Percentiles rank a stretch among this genome's conserved stretches.
phyloP scores from a whole-genome alignment of 164 flowering plant species.

The Paratinospora sagittata region DNA sequence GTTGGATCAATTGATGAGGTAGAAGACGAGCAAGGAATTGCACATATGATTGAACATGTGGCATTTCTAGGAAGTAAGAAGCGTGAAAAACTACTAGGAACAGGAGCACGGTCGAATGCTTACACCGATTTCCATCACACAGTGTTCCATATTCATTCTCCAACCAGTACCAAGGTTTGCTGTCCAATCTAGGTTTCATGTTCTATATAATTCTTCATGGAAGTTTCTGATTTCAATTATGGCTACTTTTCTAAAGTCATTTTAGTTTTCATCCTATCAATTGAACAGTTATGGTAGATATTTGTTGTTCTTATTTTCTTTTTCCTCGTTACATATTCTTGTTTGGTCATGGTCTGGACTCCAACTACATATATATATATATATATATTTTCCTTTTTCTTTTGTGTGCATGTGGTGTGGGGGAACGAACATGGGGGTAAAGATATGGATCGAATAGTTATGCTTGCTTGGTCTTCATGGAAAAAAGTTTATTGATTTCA shows the following conservation, averaged over 20 bases:
- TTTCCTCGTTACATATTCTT: too few species aligned
- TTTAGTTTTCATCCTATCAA: too few species aligned
- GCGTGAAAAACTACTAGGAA: conserved; percentile 96
- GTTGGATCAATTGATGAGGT: conserved; percentile 98
- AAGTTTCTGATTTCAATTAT: background rate
- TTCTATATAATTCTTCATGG: background rate
- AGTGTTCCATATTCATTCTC: conserved; percentile 96
- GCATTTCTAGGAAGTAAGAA: conserved; percentile 99
- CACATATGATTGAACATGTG: conserved; percentile 99
- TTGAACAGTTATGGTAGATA: too few species aligned
- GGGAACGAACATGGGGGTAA: too few species aligned
- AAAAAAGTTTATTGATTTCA: too few species aligned
- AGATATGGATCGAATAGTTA: too few species aligned
- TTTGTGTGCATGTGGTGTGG: too few species aligned
- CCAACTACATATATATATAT: too few species aligned
- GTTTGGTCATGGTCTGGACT: too few species aligned
- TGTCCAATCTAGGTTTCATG: background rate
- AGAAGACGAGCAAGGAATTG: conserved; percentile 99
- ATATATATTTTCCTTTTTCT: too few species aligned
- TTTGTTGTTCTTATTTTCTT: too few species aligned
- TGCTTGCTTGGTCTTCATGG: too few species aligned
- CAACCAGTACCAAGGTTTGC: conserved; percentile 74
- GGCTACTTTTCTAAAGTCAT: background rate
- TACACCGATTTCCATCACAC: conserved; percentile 99
- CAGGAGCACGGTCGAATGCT: conserved; percentile 99